Conservation (phyloP, 345 rosid genomes). For the Eucalyptus regnans region DNA sequence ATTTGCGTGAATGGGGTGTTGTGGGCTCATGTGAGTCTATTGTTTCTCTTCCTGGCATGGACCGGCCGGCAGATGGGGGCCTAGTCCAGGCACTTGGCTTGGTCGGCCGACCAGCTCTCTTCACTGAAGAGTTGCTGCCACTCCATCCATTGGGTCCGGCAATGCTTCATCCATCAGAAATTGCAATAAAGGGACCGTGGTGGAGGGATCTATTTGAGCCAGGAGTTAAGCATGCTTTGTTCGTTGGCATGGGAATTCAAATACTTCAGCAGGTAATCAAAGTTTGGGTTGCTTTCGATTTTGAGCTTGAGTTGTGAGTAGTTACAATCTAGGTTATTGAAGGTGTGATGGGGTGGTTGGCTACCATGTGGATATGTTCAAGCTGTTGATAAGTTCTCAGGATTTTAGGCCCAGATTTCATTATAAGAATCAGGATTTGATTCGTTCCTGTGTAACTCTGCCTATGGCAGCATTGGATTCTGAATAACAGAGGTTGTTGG, state of each 20-base stretch:
- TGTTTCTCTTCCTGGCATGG: conserved; percentile 51
- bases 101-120: conserved; percentile 90
- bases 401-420: not conserved
- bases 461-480: not conserved
- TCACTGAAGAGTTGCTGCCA: conserved; percentile 46
- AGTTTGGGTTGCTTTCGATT: not conserved
- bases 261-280: conserved; percentile 90
- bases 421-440: not conserved
- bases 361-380: not conserved
- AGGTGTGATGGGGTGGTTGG: not conserved
- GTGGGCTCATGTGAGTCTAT: conserved; percentile 68
- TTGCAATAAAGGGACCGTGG: conserved; percentile 30
- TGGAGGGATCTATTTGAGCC: conserved; percentile 91
- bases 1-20: conserved; percentile 65
- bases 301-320: not conserved
- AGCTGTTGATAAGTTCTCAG: not conserved
- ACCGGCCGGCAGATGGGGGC: conserved; percentile 37
- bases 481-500: not conserved
- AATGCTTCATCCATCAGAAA: conserved; percentile 82
- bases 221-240: conserved; percentile 85
- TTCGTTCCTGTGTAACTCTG: not conserved
- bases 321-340: not conserved
- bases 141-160: conserved; percentile 73
- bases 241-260: conserved; percentile 89
- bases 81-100: conserved; percentile 76